Conservation (phyloP, 257 asterid species). For the Marsdenia floribunda region DNA sequence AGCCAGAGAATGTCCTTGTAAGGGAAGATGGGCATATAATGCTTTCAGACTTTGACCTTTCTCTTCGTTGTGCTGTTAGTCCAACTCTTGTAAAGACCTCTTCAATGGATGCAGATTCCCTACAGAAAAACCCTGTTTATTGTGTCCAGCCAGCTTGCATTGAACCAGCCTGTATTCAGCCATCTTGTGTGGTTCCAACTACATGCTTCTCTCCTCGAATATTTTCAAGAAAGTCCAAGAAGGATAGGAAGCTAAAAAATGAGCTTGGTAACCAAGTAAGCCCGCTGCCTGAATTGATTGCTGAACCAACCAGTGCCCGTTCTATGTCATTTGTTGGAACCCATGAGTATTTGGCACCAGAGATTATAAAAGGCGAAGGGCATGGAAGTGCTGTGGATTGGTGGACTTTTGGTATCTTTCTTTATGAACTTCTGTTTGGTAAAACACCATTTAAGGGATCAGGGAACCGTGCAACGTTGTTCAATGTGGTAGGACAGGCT, state of each 20-base stretch:
- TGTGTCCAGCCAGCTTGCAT: slow-evolving; percentile 18
- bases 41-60: slow-evolving; percentile 69
- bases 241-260: slow-evolving; percentile 28
- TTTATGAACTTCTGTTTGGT: slow-evolving; percentile 38
- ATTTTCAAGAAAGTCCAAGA: slow-evolving; percentile 32
- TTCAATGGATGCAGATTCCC: neutral
- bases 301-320: slow-evolving; percentile 43
- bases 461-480: slow-evolving; percentile 41
- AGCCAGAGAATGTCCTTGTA: slow-evolving; percentile 60
- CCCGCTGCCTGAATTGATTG: slow-evolving; percentile 39
- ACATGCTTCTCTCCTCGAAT: slow-evolving; percentile 37
- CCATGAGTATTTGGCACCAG: slow-evolving; percentile 43
- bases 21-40: slow-evolving; percentile 67
- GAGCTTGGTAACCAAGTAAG: slow-evolving; percentile 33
- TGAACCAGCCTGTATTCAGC: slow-evolving; percentile 30
- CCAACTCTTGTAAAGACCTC: slow-evolving; percentile 47
- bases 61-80: slow-evolving; percentile 50
- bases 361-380: slow-evolving; percentile 44
- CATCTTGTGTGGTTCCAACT: slow-evolving; percentile 33
- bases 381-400: slow-evolving; percentile 48
- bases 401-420: slow-evolving; percentile 44
- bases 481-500: slow-evolving; percentile 43
- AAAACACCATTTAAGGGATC: slow-evolving; percentile 44
- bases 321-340: slow-evolving; percentile 46
- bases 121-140: neutral